Evolutionary conservation across 2,329 filamentous ascomycete species (phyloP).

Genomic region (Fusarium siculi): DNA sequence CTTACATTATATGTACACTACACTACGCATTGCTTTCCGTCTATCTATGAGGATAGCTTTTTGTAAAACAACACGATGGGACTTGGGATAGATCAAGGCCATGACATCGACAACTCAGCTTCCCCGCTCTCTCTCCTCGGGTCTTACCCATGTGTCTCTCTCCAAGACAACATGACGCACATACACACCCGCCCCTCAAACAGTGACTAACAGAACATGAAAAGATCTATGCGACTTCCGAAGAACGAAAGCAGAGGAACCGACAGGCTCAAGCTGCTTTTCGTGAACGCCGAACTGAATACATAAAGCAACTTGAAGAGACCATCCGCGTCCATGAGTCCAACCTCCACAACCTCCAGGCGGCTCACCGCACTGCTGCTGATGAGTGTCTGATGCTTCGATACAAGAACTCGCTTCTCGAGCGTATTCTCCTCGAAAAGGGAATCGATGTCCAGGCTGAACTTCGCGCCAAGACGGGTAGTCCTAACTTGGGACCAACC

Average conservation of each 20-base stretch:
- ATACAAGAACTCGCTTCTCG: constrained; percentile 97
- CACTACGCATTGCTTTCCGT: not conserved
- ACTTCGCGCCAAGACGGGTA: constrained; percentile 90
- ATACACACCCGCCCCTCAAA: constrained; percentile 3
- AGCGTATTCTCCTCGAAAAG: constrained; percentile 96
- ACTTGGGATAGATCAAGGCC: not conserved
- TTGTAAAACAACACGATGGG: not conserved
- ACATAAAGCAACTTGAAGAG: constrained; percentile 98
- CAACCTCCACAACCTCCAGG: constrained; percentile 89
- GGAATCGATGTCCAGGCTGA: constrained; percentile 98
- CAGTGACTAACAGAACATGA: constrained; percentile 28
- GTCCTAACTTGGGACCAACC: constrained; percentile 79
- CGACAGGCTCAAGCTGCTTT: constrained; percentile 97
- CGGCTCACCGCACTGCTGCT: constrained; percentile 91
- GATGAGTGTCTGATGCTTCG: constrained; percentile 98
- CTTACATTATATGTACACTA: not conserved
- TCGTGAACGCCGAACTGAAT: constrained; percentile 94
- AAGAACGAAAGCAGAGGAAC: constrained; percentile 98
- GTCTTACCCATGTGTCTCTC: not conserved
- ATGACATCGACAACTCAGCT: constrained; percentile 1
- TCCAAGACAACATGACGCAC: constrained; percentile 15
- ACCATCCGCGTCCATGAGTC: constrained; percentile 98
- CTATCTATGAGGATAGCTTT: not conserved
- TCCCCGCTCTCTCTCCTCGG: constrained; percentile 2
- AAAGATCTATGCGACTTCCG: constrained; percentile 97